These are phyloP conservation scores for Amaranthus cruentus DNA, from an alignment of 148 eudicot species.

Conservation along the genomic window DNA sequence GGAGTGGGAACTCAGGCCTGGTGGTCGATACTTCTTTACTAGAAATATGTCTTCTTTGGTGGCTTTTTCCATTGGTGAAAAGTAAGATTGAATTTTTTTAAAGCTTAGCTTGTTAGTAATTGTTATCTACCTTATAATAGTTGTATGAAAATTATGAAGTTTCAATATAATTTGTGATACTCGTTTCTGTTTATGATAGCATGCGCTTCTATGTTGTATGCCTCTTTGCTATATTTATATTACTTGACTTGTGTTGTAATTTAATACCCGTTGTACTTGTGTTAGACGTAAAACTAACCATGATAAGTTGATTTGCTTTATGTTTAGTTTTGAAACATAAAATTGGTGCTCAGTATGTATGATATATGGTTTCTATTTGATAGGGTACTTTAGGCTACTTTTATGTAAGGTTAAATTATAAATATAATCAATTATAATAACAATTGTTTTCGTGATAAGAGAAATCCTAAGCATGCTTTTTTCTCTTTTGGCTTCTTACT, in stretches of 20 bases:
- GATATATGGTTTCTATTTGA: too few species aligned
- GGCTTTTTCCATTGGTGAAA: conserved; percentile 90
- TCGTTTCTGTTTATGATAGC: neutral
- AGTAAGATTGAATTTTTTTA: conserved; percentile 46
- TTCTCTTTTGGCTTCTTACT: too few species aligned
- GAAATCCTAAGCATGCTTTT: too few species aligned
- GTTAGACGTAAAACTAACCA: neutral
- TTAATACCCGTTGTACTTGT: neutral
- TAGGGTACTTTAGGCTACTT: too few species aligned
- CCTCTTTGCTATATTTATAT: neutral
- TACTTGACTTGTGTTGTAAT: neutral
- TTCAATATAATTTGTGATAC: neutral
- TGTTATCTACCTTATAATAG: neutral
- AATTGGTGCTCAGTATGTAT: neutral
- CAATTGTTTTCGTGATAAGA: too few species aligned
- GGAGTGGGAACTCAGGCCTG: conserved; percentile 93
- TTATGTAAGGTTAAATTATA: too few species aligned
- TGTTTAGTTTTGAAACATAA: neutral
- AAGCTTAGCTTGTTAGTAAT: neutral
- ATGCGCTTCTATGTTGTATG: neutral
- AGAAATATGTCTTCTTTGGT: conserved; percentile 96
- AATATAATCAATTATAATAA: too few species aligned
- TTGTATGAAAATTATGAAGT: neutral
- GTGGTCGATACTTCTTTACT: conserved; percentile 91
- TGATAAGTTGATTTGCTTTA: neutral